These are phyloP conservation scores for Aspergillus sp. DNA, from an alignment of 2,329 filamentous ascomycete species.

Conservation along the genomic window DNA sequence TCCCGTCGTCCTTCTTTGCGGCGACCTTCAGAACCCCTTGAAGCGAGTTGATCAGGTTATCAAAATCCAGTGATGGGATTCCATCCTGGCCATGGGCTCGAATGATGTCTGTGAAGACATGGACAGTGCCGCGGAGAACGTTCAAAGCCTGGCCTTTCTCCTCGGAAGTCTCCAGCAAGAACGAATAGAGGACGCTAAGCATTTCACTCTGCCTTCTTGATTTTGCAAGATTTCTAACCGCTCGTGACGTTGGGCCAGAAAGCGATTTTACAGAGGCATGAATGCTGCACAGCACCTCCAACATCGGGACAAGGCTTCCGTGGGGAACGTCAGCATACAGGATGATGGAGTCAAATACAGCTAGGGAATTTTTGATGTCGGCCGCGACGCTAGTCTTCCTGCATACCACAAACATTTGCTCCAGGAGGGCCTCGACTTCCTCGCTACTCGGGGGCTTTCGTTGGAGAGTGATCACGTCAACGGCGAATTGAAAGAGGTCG, in stretches of 20 bases:
- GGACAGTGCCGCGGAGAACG: conserved; percentile 40
- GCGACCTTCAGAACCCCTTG: conserved; percentile 23
- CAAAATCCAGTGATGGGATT: conserved; percentile 38
- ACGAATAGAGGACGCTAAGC: conserved; percentile 36
- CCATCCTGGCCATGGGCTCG: conserved; percentile 39
- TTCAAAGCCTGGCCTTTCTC: conserved; percentile 39
- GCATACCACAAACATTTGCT: conserved; percentile 40
- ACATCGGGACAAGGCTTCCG: conserved; percentile 34
- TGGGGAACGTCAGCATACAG: conserved; percentile 40
- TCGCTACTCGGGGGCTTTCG: conserved; percentile 34
- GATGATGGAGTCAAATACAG: conserved; percentile 44
- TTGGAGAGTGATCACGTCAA: conserved; percentile 44
- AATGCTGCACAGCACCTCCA: conserved; percentile 45
- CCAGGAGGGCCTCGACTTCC: conserved; percentile 37
- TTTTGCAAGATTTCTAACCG: conserved; percentile 42
- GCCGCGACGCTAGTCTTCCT: conserved; percentile 40
- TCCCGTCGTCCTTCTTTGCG: conserved; percentile 33
- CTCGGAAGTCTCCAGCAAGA: conserved; percentile 33
- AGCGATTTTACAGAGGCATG: conserved; percentile 44
- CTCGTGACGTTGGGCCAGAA: conserved; percentile 42
- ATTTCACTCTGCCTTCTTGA: conserved; percentile 39
- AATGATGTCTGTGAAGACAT: conserved; percentile 42
- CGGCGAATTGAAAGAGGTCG: conserved; percentile 41
- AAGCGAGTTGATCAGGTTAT: conserved; percentile 36
- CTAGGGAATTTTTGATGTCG: conserved; percentile 43